A percentile compares a stretch with the other conserved stretches of the same genome.
Evolutionary conservation across 495 filamentous ascomycete species (phyloP).

Genomic region (Extremus antarcticus): DNA sequence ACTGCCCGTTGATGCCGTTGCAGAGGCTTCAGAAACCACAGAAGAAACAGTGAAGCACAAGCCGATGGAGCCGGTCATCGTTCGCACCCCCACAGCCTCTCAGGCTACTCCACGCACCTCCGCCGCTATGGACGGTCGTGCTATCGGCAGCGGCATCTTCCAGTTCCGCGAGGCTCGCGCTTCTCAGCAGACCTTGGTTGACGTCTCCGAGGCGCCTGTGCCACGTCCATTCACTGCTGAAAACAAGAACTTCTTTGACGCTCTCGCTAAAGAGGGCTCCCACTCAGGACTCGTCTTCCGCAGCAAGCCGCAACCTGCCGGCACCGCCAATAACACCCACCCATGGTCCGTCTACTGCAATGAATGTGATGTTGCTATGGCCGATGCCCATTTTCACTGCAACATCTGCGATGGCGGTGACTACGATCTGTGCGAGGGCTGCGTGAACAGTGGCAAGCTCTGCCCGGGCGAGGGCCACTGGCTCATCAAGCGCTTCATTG

Average conservation of each 20-base stretch:
- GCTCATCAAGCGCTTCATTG: slow-evolving; percentile 82
- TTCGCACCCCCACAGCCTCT: slow-evolving; percentile 5
- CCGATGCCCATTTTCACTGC: slow-evolving; percentile 85
- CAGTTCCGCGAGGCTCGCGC: slow-evolving; percentile 21
- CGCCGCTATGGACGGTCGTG: slow-evolving; percentile 11
- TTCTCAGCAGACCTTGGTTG: slow-evolving; percentile 20
- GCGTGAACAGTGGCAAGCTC: slow-evolving; percentile 60
- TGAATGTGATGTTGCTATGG: slow-evolving; percentile 65
- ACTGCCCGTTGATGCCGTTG: slow-evolving; percentile 12
- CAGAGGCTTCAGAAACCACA: not conserved
- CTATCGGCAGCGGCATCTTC: slow-evolving; percentile 21
- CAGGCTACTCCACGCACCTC: slow-evolving; percentile 5
- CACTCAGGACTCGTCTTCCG: slow-evolving; percentile 19
- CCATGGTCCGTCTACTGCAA: slow-evolving; percentile 81
- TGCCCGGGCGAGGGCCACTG: slow-evolving; percentile 75
- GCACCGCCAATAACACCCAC: slow-evolving; percentile 4
- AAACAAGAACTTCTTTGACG: slow-evolving; percentile 29
- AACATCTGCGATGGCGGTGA: slow-evolving; percentile 85
- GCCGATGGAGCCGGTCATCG: slow-evolving; percentile 14
- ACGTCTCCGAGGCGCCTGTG: slow-evolving; percentile 24
- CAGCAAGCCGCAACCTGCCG: slow-evolving; percentile 15
- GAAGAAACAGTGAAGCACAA: not conserved
- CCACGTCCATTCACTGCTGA: slow-evolving; percentile 24
- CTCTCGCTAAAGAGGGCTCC: slow-evolving; percentile 33
- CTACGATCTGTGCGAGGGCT: slow-evolving; percentile 81